Percentiles rank a stretch among this genome's conserved stretches.
Evolutionary conservation across 306 rosid genomes (phyloP).

Genomic region (Sicyos edulis): DNA sequence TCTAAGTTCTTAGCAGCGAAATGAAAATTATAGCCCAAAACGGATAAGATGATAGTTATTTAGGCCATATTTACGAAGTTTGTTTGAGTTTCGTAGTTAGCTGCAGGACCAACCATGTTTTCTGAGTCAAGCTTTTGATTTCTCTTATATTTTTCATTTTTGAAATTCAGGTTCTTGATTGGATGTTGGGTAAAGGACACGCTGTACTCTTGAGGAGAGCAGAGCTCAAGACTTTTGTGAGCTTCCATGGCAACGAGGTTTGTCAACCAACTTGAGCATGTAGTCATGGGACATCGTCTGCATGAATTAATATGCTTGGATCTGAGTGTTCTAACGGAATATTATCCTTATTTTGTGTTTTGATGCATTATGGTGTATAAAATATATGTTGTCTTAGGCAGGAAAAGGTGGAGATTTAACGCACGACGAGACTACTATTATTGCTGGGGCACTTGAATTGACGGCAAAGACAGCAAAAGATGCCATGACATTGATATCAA

Average conservation of each 20-base stretch:
- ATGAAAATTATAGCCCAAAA: not conserved
- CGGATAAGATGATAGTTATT: constrained; percentile 10
- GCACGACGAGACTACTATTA: constrained; percentile 95
- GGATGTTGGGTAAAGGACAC: constrained; percentile 97
- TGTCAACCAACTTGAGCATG: constrained; percentile 7
- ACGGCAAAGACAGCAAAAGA: constrained; percentile 93
- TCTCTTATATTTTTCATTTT: not conserved
- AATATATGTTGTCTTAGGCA: constrained; percentile 52
- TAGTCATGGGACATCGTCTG: constrained; percentile 10
- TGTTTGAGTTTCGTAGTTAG: not conserved
- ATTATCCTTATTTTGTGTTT: constrained; percentile 1
- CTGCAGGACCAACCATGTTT: not conserved
- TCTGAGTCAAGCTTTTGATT: not conserved
- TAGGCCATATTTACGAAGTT: not conserved
- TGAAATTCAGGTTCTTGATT: no score
- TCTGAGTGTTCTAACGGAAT: not conserved
- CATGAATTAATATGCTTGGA: constrained; percentile 3
- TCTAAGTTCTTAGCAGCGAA: not conserved
- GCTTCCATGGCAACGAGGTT: constrained; percentile 98
- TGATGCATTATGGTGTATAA: constrained; percentile 9
- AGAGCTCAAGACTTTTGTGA: constrained; percentile 90
- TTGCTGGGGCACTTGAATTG: constrained; percentile 94
- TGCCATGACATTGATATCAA: constrained; percentile 95
- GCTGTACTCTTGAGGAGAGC: constrained; percentile 90
- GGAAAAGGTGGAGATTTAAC: constrained; percentile 99